Percentiles rank a stretch among this genome's conserved stretches.
These are phyloP conservation scores for Alternaria sp. DNA, from an alignment of 2,329 filamentous ascomycete genomes.

Conservation along the genomic window DNA sequence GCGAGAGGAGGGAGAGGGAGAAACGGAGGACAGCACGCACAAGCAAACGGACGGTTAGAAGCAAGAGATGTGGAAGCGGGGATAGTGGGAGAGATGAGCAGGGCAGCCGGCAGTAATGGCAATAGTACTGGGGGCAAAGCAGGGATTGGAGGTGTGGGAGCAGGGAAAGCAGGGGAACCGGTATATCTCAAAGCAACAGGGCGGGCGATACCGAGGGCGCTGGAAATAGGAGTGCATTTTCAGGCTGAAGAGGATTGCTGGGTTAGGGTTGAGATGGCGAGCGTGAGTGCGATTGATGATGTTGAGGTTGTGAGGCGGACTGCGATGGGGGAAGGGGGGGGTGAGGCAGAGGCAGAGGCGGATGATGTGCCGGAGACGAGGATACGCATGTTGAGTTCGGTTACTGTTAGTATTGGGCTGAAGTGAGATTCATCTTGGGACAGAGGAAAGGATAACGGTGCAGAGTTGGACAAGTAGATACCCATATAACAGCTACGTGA, in stretches of 20 bases:
- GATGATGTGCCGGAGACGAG: constrained; percentile 54
- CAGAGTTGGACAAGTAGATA: neutral
- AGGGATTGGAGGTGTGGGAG: constrained; percentile 6
- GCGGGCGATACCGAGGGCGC: constrained; percentile 69
- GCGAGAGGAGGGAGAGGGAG: neutral
- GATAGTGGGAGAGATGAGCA: constrained; percentile 36
- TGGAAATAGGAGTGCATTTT: constrained; percentile 71
- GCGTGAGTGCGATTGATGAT: constrained; percentile 72
- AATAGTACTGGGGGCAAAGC: neutral
- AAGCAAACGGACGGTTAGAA: constrained; percentile 39
- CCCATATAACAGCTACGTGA: constrained; percentile 20
- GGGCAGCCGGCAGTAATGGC: constrained; percentile 1
- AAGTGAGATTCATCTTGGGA: constrained; percentile 23
- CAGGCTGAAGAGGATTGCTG: constrained; percentile 66
- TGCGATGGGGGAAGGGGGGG: constrained; percentile 14
- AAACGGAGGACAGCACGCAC: constrained; percentile 8
- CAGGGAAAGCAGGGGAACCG: constrained; percentile 48
- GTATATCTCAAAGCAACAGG: constrained; percentile 72
- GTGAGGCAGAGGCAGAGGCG: constrained; percentile 30
- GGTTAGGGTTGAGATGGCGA: constrained; percentile 69
- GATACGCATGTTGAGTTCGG: constrained; percentile 47
- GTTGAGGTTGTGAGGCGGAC: constrained; percentile 54
- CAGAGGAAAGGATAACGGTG: neutral
- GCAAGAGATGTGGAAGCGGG: constrained; percentile 42
- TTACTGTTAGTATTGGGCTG: constrained; percentile 46